Conservation (phyloP, 1,284 basidiomycete species). For the Tilletiopsis washingtonensis region DNA sequence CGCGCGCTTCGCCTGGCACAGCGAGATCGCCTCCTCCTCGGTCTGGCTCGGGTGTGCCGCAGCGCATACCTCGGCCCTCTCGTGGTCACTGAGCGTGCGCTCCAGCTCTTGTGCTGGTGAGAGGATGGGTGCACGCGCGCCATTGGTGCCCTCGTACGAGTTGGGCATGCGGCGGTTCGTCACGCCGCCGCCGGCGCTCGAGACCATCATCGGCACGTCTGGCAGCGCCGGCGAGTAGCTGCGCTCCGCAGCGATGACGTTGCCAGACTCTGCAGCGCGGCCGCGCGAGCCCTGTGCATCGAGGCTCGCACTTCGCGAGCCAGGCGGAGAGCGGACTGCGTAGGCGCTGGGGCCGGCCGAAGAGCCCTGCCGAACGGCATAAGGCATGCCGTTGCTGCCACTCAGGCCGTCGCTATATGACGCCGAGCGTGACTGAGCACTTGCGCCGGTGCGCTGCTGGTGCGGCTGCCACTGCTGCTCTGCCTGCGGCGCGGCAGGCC, state of each 20-base stretch:
- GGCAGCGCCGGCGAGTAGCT: constrained; percentile 34
- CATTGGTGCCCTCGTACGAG: not conserved
- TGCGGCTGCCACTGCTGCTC: no score
- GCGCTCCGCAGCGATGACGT: no score
- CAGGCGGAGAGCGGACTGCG: no score
- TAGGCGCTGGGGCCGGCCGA: no score
- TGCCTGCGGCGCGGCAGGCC: not conserved
- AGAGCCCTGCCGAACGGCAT: no score
- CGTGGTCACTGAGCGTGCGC: constrained; percentile 12
- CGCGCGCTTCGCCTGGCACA: constrained; percentile 26
- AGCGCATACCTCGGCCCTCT: constrained; percentile 11
- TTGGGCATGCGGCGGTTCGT: constrained; percentile 26
- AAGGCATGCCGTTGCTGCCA: no score
- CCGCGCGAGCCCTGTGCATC: not conserved
- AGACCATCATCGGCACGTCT: constrained; percentile 29
- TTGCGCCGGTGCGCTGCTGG: no score
- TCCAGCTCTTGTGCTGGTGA: constrained; percentile 14
- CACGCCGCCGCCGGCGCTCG: constrained; percentile 34
- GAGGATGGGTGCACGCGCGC: not conserved
- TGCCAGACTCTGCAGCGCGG: not conserved
- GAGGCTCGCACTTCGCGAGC: no score
- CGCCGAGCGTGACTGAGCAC: no score
- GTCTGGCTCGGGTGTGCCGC: constrained; percentile 10
- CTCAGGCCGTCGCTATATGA: no score
- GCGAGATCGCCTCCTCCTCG: constrained; percentile 26